Evolutionary conservation across 129 eudicot genomes (phyloP).

Genomic region (Escallonia herrerae): DNA sequence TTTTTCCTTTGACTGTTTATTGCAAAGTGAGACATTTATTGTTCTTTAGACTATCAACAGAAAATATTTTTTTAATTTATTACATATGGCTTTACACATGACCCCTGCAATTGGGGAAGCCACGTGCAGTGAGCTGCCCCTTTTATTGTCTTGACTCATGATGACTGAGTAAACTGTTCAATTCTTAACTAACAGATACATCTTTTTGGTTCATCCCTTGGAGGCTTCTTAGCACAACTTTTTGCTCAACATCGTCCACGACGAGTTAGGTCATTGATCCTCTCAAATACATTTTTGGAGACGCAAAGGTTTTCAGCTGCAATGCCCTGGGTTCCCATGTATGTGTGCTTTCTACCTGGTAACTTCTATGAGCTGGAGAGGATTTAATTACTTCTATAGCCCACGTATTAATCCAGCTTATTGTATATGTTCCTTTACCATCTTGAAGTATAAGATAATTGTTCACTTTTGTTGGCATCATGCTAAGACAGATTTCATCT

Average conservation of each 20-base stretch:
- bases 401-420: too few relatives aligned
- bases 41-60: too few relatives aligned
- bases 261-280: constrained; percentile 80
- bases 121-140: too few relatives aligned
- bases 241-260: constrained; percentile 97
- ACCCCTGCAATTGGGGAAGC: too few relatives aligned
- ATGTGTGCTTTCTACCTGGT: constrained; percentile 28
- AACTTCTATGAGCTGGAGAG: neutral
- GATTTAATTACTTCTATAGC: constrained; percentile 3
- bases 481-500: too few relatives aligned
- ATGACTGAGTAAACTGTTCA: constrained; percentile 8
- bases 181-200: constrained; percentile 56
- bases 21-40: too few relatives aligned
- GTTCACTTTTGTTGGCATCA: too few relatives aligned
- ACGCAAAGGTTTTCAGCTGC: constrained; percentile 65
- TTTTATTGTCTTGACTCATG: neutral
- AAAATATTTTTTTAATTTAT: too few relatives aligned
- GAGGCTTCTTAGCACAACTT: constrained; percentile 94
- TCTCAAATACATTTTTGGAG: constrained; percentile 87
- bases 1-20: too few relatives aligned
- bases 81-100: too few relatives aligned
- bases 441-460: too few relatives aligned
- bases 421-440: too few relatives aligned
- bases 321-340: constrained; percentile 99
- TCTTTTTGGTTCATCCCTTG: constrained; percentile 94